phyloP scores from a whole-genome alignment of 305 asterid genomes.

The Rubia peregrina region DNA sequence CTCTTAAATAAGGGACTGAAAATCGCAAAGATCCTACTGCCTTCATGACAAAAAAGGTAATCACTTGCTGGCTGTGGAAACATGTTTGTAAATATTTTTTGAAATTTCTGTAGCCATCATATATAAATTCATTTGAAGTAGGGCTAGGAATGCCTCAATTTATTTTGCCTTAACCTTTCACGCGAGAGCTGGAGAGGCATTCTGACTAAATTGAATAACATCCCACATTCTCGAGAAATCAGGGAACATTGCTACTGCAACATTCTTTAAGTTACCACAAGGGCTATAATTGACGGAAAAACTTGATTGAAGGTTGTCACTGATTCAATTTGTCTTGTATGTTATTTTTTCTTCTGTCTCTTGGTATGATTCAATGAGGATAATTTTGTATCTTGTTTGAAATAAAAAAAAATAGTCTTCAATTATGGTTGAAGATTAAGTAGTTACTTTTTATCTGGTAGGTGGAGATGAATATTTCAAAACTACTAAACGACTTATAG shows the following conservation, averaged over 20 bases:
- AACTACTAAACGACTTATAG: conserved; percentile 38
- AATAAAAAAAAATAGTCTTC: background rate
- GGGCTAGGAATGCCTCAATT: conserved; percentile 15
- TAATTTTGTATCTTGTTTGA: background rate
- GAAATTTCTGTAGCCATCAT: conserved; percentile 9
- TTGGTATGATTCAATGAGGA: background rate
- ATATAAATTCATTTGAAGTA: conserved; percentile 14
- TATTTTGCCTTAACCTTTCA: conserved; percentile 25
- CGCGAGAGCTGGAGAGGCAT: conserved; percentile 88
- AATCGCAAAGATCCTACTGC: conserved; percentile 24
- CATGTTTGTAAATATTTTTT: conserved; percentile 4
- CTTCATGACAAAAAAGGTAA: conserved; percentile 47
- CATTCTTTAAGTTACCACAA: conserved; percentile 71
- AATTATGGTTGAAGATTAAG: conserved; percentile 4
- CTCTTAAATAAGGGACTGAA: conserved; percentile 34
- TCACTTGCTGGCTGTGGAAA: conserved; percentile 9
- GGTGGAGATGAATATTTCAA: conserved; percentile 86
- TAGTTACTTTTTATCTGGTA: conserved; percentile 23
- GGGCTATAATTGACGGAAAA: conserved; percentile 77
- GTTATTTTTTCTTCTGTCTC: background rate
- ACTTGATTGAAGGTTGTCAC: conserved; percentile 66
- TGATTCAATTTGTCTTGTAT: conserved; percentile 1
- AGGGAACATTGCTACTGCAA: conserved; percentile 78
- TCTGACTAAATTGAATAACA: conserved; percentile 84
- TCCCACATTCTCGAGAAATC: conserved; percentile 96